Base-by-base conservation (phyloP, 495 filamentous ascomycete species). In the Venustampulla echinocandica region DNA sequence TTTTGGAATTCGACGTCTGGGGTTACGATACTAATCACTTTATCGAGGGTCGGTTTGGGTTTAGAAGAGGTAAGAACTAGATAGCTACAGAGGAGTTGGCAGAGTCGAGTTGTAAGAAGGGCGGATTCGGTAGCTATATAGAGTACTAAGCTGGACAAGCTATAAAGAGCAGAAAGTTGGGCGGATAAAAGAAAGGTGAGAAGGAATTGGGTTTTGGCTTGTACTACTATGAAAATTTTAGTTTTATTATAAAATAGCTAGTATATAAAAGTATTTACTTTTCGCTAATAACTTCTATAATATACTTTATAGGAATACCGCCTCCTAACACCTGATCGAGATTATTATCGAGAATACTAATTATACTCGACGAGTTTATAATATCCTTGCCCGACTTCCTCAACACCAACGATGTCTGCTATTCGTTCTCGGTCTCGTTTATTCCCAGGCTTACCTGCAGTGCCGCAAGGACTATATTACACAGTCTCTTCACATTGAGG, bases 41-140 rank as follows among this genome's bases (percentile, higher is more conserved):
- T 15, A 21, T 77, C 70, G 4, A 95, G 70, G 0, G 85, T 84
- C 2, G 85, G 85, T 38, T 69, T 66, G 17, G 71, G 49, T 34
- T 65, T 43, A 13, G 64, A 51, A 10, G 73, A 49, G 9, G 68
- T 11, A 30, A 90, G 73, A 11, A 64, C 52, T 0, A 86, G 82
- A 60, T 95, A 76, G 39, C 62, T 69, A 13, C 67, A 51, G 0
- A 90, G 75, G 27, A 96, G 68, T 62, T 97, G 89, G 0, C 77
- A 61, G 0, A 98, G 77, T 3, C 92, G 86, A 0, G 67, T 71
- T 3, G 90, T 97, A 4, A 85, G 77, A 0, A 98, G 72, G 0
- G 87, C 72, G 1, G 86, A 79, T 61, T 97, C 93, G 30, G 93
- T 98, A n/a, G 87, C 93, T 63, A 98, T 87, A 70, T 98, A 97